Percentiles rank a stretch among this genome's conserved stretches.
These are phyloP conservation scores for Spergularia azorica DNA, from an alignment of 179 eudicot genomes.

Conservation along the genomic window DNA sequence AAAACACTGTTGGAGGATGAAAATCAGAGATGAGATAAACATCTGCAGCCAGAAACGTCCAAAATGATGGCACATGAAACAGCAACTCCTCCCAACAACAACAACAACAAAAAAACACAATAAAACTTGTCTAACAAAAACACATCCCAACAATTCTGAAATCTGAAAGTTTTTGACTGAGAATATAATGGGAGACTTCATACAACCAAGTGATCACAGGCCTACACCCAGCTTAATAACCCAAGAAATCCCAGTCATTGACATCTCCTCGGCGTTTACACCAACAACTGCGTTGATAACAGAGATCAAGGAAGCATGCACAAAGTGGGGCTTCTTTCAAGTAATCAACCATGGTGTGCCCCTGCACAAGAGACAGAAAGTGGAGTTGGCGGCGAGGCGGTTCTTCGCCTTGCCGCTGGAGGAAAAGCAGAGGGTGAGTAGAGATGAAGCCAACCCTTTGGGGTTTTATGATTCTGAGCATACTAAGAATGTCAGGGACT, in stretches of 20 bases:
- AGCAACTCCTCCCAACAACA: neutral
- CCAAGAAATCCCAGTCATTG: conserved; percentile 43
- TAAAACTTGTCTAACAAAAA: neutral
- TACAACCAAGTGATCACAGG: conserved; percentile 32
- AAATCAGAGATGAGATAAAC: no score
- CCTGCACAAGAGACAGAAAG: conserved; percentile 22
- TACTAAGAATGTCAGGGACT: conserved; percentile 72
- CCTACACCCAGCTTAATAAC: conserved; percentile 13
- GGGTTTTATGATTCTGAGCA: conserved; percentile 68
- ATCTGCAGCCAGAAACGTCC: conserved; percentile 12
- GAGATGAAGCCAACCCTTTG: conserved; percentile 44
- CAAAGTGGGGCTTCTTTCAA: conserved; percentile 64
- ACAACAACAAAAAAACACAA: neutral
- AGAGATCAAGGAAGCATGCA: conserved; percentile 43
- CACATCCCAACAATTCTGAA: neutral
- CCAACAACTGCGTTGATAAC: conserved; percentile 11
- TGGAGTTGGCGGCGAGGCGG: conserved; percentile 39
- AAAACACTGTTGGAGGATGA: no score
- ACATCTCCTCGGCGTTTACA: conserved; percentile 22
- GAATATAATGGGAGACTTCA: conserved; percentile 28
- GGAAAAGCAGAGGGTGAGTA: conserved; percentile 53
- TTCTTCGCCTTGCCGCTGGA: conserved; percentile 45
- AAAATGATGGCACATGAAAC: conserved; percentile 12
- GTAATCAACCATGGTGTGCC: conserved; percentile 67
- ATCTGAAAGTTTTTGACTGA: neutral